A percentile compares a stretch with the other conserved stretches of the same genome.
Conservation (phyloP, 805 yeast genomes). For the Saccharomycodes ludwigii region DNA sequence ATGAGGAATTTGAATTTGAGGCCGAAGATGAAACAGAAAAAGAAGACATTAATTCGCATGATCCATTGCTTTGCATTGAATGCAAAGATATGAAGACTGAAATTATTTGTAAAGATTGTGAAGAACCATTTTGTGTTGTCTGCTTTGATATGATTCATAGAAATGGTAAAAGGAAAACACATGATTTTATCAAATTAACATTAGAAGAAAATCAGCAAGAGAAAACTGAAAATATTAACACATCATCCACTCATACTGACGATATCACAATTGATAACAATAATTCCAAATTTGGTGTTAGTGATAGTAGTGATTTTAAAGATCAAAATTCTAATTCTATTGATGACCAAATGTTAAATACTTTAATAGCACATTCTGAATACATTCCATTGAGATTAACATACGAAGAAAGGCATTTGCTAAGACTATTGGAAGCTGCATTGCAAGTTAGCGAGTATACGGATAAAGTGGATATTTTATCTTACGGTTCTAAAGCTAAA, state of each 20-base stretch:
- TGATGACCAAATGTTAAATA: conserved; percentile 23
- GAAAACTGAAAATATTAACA: neutral
- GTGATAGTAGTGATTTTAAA: too few relatives aligned
- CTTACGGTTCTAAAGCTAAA: conserved; percentile 54
- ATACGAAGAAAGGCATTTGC: conserved; percentile 53
- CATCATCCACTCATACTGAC: neutral
- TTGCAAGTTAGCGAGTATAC: conserved; percentile 70
- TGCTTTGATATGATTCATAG: conserved; percentile 59
- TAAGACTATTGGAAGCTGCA: conserved; percentile 62
- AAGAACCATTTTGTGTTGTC: conserved; percentile 55
- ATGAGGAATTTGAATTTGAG: conserved; percentile 13
- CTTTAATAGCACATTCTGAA: conserved; percentile 32
- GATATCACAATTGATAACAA: conserved; percentile 4
- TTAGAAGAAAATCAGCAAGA: conserved; percentile 8
- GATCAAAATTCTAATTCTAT: conserved; percentile 11
- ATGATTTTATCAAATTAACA: conserved; percentile 23
- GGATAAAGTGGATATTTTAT: conserved; percentile 59
- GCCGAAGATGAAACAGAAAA: conserved; percentile 18
- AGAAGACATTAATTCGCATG: conserved; percentile 16
- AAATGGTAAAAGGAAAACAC: conserved; percentile 48
- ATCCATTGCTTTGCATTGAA: conserved; percentile 45
- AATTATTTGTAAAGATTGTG: conserved; percentile 47
- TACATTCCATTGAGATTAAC: conserved; percentile 63
- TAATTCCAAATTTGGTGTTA: conserved; percentile 8
- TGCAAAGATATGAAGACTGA: conserved; percentile 66